A percentile compares a stretch with the other conserved stretches of the same genome.
Evolutionary conservation across 2,329 filamentous ascomycete genomes (phyloP).

Genomic region (Fusarium paranaense): DNA sequence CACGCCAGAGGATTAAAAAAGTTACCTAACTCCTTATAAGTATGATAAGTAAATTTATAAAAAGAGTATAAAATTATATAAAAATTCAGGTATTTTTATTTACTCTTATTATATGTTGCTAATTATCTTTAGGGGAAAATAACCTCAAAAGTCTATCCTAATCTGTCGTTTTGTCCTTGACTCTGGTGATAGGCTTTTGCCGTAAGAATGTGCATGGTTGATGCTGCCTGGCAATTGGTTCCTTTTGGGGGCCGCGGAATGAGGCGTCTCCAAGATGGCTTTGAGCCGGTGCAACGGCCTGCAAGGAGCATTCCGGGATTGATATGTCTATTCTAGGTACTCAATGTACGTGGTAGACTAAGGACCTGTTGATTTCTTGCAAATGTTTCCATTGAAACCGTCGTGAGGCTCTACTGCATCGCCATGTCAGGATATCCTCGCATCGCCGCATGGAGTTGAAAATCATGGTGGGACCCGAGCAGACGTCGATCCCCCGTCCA

Average conservation of each 20-base stretch:
- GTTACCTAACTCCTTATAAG: too few relatives aligned
- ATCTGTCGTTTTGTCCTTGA: too few relatives aligned
- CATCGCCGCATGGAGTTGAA: not conserved
- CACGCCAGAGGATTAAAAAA: too few relatives aligned
- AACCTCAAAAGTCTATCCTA: not conserved
- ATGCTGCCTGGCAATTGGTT: slow-evolving; percentile 20
- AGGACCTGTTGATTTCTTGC: not conserved
- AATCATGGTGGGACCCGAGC: slow-evolving; percentile 13
- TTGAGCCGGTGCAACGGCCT: slow-evolving; percentile 7
- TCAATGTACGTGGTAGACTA: not conserved
- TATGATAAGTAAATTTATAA: too few relatives aligned
- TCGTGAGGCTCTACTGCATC: not conserved
- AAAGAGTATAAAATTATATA: too few relatives aligned
- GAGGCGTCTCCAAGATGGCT: slow-evolving; percentile 6
- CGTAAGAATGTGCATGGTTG: slow-evolving; percentile 2
- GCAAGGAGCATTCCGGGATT: slow-evolving; percentile 14
- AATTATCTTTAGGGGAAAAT: not conserved
- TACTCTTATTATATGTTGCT: not conserved
- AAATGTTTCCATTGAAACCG: not conserved
- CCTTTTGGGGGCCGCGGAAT: slow-evolving; percentile 21
- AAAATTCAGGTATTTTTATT: too few relatives aligned
- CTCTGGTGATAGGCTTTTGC: too few relatives aligned
- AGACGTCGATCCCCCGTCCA: slow-evolving; percentile 30
- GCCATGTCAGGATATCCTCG: not conserved
- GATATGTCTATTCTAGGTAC: not conserved